Evolutionary conservation across 345 rosid species (phyloP).

Genomic region (Pseudoturritis turrita): DNA sequence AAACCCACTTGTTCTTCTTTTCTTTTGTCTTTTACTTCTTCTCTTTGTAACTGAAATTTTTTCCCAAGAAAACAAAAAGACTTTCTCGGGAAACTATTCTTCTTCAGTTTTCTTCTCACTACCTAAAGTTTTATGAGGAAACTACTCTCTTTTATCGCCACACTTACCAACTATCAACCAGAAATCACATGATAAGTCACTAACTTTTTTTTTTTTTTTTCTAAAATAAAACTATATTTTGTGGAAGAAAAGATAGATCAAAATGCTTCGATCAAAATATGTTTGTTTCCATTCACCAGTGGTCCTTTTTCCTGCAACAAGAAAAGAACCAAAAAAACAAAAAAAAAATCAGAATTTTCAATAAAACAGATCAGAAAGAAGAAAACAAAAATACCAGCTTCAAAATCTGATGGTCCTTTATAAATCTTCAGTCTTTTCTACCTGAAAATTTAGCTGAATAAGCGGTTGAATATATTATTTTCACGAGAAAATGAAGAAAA

Average conservation of each 20-base stretch:
- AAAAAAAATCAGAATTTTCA: background rate
- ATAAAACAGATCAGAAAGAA: background rate
- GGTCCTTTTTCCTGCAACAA: constrained; percentile 22
- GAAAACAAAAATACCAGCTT: background rate
- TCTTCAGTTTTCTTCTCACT: background rate
- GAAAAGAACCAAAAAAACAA: background rate
- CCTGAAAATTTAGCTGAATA: background rate
- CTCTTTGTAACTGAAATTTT: background rate
- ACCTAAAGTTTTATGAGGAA: background rate
- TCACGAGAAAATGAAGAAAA: background rate
- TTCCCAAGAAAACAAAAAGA: background rate
- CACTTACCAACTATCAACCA: constrained; percentile 22
- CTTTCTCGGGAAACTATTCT: background rate
- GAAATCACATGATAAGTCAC: constrained; percentile 25
- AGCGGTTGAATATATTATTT: too few relatives aligned
- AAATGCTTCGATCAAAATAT: background rate
- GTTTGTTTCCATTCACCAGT: constrained; percentile 19
- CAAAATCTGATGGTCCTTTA: background rate
- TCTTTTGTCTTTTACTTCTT: constrained; percentile 11
- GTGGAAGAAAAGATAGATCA: background rate
- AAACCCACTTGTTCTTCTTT: constrained; percentile 5
- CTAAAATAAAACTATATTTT: background rate
- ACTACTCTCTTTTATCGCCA: constrained; percentile 3
- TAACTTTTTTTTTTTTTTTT: background rate
- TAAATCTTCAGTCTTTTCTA: background rate